Base-by-base conservation (phyloP, 192 early-diverging fungal species). In the Gryganskiella cystojenkinii region DNA sequence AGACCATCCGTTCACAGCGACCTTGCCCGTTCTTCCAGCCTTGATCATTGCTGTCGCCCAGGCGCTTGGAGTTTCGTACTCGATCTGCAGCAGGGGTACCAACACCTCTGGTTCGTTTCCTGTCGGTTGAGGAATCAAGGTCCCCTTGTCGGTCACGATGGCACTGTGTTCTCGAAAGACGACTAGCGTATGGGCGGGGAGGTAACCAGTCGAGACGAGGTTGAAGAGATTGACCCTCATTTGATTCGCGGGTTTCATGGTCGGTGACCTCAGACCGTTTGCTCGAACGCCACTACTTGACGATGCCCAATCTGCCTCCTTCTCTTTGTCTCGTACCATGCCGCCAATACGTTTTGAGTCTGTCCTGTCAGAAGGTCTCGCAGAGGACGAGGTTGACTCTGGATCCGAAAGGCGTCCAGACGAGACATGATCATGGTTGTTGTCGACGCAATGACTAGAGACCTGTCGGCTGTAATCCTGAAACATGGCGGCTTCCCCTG, bases 1-100 rank as follows among this genome's bases (percentile, higher is more conserved):
- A 5, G 85, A 88, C 89, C 89, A 90, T 45, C 89, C 89, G 62
- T 90, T 90, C 31, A 89, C 88, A 1, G 88, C 86, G 2, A 89
- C 88, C 27, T 73, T 73, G 1, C 71, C 79, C 27, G 70, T 72
- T 47, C 71, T 60, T 66, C 80, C 83, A 11, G 84, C 83, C 19
- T 85, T 80, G 54, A 87, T 84, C 43, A 90, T 84, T 0, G 88
- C 87, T 1, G 89, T 89, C 6, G 87, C 89, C 86, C 84, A 90
- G 2, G 89, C 88, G 24, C 84, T 85, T 10, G 89, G 89, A 5
- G 88, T 90, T 50, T 89, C 88, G 34, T 86, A 90, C 43, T 81
- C 80, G 45, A 28, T 61, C 44, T 70, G 71, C 5, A 81, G 61
- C 67, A 67, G 78, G 4, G 72, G 66, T 17, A 52, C 52, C 17